These are phyloP conservation scores for Neocatenulostroma microsporum DNA, from an alignment of 2,329 filamentous ascomycete species.

Conservation along the genomic window DNA sequence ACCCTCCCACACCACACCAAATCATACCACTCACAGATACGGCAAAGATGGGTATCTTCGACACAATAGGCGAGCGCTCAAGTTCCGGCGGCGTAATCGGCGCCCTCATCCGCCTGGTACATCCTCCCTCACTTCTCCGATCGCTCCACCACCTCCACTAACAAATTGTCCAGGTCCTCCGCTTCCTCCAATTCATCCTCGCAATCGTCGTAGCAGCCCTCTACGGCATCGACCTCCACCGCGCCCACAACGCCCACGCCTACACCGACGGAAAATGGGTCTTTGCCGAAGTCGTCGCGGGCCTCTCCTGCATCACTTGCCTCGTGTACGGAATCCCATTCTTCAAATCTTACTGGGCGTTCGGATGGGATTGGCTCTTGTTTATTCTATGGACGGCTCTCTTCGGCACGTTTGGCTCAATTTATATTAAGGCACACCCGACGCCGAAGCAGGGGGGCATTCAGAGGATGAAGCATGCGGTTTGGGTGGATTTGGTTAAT, in stretches of 20 bases:
- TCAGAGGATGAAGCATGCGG: conserved; percentile 73
- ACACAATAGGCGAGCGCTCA: conserved; percentile 19
- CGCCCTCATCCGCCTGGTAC: conserved; percentile 42
- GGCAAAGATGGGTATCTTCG: conserved; percentile 19
- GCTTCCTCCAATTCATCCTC: conserved; percentile 68
- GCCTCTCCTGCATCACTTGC: conserved; percentile 55
- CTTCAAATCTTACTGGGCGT: conserved; percentile 46
- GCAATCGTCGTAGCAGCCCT: conserved; percentile 70
- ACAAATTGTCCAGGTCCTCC: too few relatives aligned
- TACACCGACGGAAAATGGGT: conserved; percentile 64
- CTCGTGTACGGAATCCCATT: conserved; percentile 58
- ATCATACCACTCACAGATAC: conserved; percentile 1
- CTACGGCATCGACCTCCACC: conserved; percentile 62
- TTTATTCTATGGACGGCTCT: conserved; percentile 73
- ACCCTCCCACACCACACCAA: conserved; percentile 2
- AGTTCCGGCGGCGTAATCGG: conserved; percentile 28
- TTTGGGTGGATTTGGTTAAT: conserved; percentile 72
- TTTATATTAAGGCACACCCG: conserved; percentile 65
- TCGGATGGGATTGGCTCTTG: conserved; percentile 63
- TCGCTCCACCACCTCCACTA: conserved; percentile 48
- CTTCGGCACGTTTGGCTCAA: conserved; percentile 74
- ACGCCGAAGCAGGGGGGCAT: conserved; percentile 48
- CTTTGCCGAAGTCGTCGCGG: conserved; percentile 65
- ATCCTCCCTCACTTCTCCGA: conserved; percentile 62
- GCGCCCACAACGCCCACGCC: conserved; percentile 43